Evolutionary conservation across 2,329 filamentous ascomycete genomes (phyloP).

Genomic region (Calonectria crousiana): DNA sequence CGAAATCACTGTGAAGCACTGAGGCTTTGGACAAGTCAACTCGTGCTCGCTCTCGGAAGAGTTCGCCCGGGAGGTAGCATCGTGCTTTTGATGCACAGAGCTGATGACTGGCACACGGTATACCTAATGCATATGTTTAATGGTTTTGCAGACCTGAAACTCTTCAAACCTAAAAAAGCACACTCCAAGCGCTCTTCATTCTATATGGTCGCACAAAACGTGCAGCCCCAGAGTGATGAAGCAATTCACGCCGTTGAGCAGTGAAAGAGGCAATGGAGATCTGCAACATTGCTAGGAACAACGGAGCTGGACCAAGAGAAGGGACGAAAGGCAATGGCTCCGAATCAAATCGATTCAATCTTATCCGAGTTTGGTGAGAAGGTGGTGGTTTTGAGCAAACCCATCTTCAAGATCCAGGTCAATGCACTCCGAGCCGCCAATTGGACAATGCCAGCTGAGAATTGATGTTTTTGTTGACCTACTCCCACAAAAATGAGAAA

Average conservation of each 20-base stretch:
- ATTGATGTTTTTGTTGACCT: neutral
- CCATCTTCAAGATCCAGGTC: neutral
- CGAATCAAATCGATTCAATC: neutral
- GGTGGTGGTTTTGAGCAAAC: neutral
- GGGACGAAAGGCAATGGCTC: too few relatives aligned
- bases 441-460: neutral
- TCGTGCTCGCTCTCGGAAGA: neutral
- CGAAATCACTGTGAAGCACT: neutral
- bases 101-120: neutral
- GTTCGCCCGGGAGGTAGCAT: neutral
- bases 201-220: slow-evolving; percentile 61
- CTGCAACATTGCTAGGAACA: slow-evolving; percentile 50
- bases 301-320: neutral
- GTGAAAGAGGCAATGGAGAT: slow-evolving; percentile 57
- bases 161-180: slow-evolving; percentile 57
- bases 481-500: too few relatives aligned
- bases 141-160: neutral
- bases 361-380: neutral
- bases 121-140: neutral
- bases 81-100: neutral
- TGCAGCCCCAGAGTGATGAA: slow-evolving; percentile 48
- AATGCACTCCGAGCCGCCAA: neutral
- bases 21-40: neutral
- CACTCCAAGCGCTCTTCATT: slow-evolving; percentile 62
- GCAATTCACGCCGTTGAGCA: slow-evolving; percentile 50